Percentiles rank a stretch among this genome's conserved stretches.
phyloP scores from a whole-genome alignment of 1,139 yeast genomes.

The Kluyveromyces sp. region DNA sequence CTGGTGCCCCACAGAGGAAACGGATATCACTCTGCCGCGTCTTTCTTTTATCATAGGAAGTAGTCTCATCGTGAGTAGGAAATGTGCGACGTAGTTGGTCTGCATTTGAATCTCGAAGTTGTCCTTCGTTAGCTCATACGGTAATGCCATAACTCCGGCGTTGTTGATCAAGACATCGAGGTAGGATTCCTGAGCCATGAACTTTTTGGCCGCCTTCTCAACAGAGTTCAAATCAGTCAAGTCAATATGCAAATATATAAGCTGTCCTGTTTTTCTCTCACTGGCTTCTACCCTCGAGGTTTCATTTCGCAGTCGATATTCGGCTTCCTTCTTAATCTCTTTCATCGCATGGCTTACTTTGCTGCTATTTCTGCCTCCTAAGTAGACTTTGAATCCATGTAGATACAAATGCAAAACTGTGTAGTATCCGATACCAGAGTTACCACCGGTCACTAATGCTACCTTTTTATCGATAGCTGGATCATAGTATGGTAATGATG shows the following conservation, averaged over 20 bases:
- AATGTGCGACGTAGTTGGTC: constrained; percentile 73
- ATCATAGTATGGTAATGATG: constrained; percentile 32
- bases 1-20: constrained; percentile 66
- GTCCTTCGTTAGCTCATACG: constrained; percentile 56
- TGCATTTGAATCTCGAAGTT: constrained; percentile 77
- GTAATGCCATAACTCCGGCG: constrained; percentile 79
- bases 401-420: constrained; percentile 68
- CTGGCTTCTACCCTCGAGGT: constrained; percentile 20
- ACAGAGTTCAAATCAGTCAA: constrained; percentile 54
- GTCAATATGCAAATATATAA: constrained; percentile 56
- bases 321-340: constrained; percentile 50
- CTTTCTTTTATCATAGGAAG: constrained; percentile 46
- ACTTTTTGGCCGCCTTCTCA: constrained; percentile 45
- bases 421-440: constrained; percentile 72
- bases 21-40: constrained; percentile 50
- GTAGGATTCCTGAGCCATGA: constrained; percentile 43
- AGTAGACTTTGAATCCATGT: constrained; percentile 70
- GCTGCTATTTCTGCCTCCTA: constrained; percentile 60
- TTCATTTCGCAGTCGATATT: constrained; percentile 18
- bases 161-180: constrained; percentile 66
- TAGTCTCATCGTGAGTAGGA: constrained; percentile 57
- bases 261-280: constrained; percentile 41
- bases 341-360: constrained; percentile 51
- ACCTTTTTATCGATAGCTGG: constrained; percentile 42
- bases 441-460: constrained; percentile 74